A percentile compares a stretch with the other conserved stretches of the same genome.
These are phyloP conservation scores for Tremellales sp. DNA, from an alignment of 1,284 basidiomycete species.

Conservation along the genomic window DNA sequence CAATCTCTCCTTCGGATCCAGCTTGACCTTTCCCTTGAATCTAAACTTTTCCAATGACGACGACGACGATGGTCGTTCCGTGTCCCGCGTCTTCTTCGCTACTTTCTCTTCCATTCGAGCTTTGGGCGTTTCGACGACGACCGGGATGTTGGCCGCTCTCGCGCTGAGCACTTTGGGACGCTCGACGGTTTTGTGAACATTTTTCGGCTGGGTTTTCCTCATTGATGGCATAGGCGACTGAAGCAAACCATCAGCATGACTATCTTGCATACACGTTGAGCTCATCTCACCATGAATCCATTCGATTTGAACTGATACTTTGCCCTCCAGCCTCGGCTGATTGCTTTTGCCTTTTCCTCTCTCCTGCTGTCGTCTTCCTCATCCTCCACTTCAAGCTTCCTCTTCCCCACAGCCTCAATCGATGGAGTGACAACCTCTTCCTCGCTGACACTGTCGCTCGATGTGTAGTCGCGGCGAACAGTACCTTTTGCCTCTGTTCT, in stretches of 20 bases:
- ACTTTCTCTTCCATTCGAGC: background rate
- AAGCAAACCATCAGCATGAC: background rate
- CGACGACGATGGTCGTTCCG: background rate
- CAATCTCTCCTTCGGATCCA: too few species aligned
- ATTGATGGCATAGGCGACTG: constrained; percentile 4
- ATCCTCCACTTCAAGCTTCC: constrained; percentile 11
- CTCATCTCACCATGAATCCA: background rate
- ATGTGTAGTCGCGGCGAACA: background rate
- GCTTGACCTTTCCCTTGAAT: background rate
- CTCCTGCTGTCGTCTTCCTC: constrained; percentile 18
- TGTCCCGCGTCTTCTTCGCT: background rate
- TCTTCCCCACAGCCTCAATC: constrained; percentile 18
- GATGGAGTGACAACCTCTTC: constrained; percentile 29
- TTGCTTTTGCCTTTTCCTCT: constrained; percentile 26
- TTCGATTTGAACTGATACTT: constrained; percentile 37
- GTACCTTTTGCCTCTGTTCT: background rate
- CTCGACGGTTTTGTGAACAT: background rate
- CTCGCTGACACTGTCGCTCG: constrained; percentile 34
- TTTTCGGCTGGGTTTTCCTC: background rate
- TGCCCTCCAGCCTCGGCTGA: constrained; percentile 41
- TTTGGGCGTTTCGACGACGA: background rate
- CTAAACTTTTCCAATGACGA: background rate
- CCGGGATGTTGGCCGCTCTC: background rate
- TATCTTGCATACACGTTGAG: constrained; percentile 9
- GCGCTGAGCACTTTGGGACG: background rate